A percentile compares a stretch with the other conserved stretches of the same genome.
These are phyloP conservation scores for Gillenia trifoliata DNA, from an alignment of 306 rosid genomes.

Conservation along the genomic window DNA sequence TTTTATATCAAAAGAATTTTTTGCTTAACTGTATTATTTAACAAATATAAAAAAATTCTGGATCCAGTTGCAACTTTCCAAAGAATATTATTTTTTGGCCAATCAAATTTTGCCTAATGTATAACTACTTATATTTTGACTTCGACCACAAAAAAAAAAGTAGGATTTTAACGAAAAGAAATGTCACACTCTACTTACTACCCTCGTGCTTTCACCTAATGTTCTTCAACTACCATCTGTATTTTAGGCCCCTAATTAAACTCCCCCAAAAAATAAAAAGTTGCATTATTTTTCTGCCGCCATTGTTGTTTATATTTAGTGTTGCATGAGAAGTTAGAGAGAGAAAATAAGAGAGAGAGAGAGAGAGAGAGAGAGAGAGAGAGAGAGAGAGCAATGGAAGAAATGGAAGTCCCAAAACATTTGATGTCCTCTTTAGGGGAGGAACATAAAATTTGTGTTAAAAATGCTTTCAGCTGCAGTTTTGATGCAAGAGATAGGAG, in stretches of 20 bases:
- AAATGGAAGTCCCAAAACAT: neutral
- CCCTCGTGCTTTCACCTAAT: conserved; percentile 15
- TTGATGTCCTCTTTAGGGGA: neutral
- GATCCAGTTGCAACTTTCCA: too few relatives aligned
- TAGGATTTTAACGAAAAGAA: neutral
- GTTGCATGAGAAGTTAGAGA: neutral
- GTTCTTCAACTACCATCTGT: conserved; percentile 3
- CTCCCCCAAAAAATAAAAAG: neutral
- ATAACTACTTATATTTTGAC: too few relatives aligned
- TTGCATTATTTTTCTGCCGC: neutral
- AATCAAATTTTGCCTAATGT: too few relatives aligned
- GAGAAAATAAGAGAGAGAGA: too few relatives aligned
- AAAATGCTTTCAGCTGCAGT: conserved; percentile 5
- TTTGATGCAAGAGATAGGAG: conserved; percentile 2
- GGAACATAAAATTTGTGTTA: neutral
- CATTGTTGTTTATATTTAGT: neutral
- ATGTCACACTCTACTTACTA: neutral
- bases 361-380: neutral
- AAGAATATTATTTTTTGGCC: too few relatives aligned
- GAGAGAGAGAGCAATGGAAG: neutral
- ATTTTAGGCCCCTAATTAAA: too few relatives aligned
- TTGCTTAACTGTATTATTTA: too few relatives aligned
- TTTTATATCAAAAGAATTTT: neutral
- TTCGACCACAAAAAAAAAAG: too few relatives aligned
- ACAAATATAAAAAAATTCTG: too few relatives aligned